Evolutionary conservation across 257 asterid species (phyloP).

Genomic region (Ilex aquifolium): DNA sequence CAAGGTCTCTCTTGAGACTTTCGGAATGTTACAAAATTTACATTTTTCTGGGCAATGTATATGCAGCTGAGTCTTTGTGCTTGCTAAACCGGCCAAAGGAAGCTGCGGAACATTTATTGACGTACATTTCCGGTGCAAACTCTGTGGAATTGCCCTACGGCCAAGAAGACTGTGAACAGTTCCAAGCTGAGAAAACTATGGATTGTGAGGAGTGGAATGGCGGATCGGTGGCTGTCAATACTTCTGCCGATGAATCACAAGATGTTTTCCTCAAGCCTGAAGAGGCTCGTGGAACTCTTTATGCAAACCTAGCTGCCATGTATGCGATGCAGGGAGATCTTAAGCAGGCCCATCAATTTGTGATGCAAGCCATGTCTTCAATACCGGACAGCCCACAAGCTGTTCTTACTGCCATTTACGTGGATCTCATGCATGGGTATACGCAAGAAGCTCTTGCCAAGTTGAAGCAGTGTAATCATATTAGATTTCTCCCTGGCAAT

Average conservation of each 20-base stretch:
- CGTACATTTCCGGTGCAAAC: constrained; percentile 39
- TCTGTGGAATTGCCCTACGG: constrained; percentile 54
- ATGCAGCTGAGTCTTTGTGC: constrained; percentile 88
- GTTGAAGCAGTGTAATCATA: constrained; percentile 46
- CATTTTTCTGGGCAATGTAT: constrained; percentile 53
- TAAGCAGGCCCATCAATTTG: constrained; percentile 51
- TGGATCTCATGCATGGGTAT: constrained; percentile 62
- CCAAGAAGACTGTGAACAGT: constrained; percentile 61
- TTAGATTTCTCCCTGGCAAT: constrained; percentile 37
- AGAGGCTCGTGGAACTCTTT: constrained; percentile 66
- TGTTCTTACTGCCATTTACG: constrained; percentile 58
- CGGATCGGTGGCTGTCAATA: constrained; percentile 17
- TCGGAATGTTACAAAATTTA: constrained; percentile 48
- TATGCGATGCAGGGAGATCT: constrained; percentile 52
- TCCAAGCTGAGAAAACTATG: constrained; percentile 41
- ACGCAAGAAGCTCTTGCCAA: constrained; percentile 58
- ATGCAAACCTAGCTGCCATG: constrained; percentile 60
- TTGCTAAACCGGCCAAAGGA: constrained; percentile 59
- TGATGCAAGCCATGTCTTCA: constrained; percentile 41
- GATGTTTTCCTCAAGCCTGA: constrained; percentile 54
- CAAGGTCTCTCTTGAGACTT: constrained; percentile 53
- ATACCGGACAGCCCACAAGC: constrained; percentile 51
- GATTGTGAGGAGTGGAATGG: constrained; percentile 52
- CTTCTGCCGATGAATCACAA: constrained; percentile 33
- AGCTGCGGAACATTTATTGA: constrained; percentile 58